Evolutionary conservation across 371 early-diverging fungal genomes (phyloP).

Genomic region (Syncephalastrum monosporum): DNA sequence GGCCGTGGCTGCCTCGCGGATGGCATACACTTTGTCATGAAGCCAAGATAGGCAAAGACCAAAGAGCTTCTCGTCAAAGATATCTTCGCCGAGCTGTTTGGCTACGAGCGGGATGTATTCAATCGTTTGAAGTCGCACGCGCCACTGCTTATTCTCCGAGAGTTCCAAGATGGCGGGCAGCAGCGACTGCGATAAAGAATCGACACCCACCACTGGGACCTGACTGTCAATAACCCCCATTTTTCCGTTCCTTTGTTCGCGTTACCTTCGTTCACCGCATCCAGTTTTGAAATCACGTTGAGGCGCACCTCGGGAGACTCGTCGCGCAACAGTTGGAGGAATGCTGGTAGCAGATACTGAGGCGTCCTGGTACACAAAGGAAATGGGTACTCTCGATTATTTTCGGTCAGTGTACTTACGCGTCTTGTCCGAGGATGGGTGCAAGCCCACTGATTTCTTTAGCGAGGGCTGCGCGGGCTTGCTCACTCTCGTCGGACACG

Average conservation of each 20-base stretch:
- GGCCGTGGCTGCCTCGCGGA: slow-evolving; percentile 93
- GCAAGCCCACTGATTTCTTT: slow-evolving; percentile 94
- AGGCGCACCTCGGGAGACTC: slow-evolving; percentile 97
- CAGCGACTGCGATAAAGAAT: slow-evolving; percentile 93
- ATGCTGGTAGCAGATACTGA: slow-evolving; percentile 91
- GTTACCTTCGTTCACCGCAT: slow-evolving; percentile 85
- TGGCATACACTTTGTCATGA: slow-evolving; percentile 94
- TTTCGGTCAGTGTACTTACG: slow-evolving; percentile 47
- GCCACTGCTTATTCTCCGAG: slow-evolving; percentile 99
- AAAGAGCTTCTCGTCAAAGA: slow-evolving; percentile 96
- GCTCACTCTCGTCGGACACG: slow-evolving; percentile 91
- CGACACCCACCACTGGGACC: slow-evolving; percentile 88
- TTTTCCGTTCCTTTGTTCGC: neutral
- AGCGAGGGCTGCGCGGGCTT: slow-evolving; percentile 95
- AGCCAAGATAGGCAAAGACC: slow-evolving; percentile 96
- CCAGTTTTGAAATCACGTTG: slow-evolving; percentile 96
- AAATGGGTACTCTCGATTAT: neutral
- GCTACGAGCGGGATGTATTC: slow-evolving; percentile 97
- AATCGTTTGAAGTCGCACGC: slow-evolving; percentile 96
- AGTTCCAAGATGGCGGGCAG: slow-evolving; percentile 97
- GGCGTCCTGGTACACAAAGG: slow-evolving; percentile 63
- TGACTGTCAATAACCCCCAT: neutral
- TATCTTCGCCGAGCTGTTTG: slow-evolving; percentile 90
- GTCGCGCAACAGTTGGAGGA: slow-evolving; percentile 94
- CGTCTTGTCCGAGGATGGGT: slow-evolving; percentile 91